Percentiles rank a stretch among this genome's conserved stretches.
Conservation (phyloP, 78 protist species). For the Salpingoeca rosetta region DNA sequence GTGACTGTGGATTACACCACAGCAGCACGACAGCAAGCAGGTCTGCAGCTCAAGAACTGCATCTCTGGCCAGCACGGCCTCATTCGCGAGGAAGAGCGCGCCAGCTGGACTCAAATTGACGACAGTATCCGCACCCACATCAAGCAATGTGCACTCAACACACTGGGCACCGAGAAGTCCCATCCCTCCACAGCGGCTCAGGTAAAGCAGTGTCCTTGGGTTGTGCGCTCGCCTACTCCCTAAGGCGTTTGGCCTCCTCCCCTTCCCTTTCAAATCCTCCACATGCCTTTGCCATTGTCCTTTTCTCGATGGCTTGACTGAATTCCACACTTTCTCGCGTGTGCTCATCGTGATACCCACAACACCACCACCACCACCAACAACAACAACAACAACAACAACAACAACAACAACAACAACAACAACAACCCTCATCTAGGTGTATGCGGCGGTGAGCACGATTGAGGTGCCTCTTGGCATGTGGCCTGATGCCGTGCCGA, state of each 20-base stretch:
- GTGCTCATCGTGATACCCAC: too few relatives aligned
- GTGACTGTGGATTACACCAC: neutral
- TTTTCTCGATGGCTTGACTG: too few relatives aligned
- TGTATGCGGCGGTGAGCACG: neutral
- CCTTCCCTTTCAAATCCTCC: neutral
- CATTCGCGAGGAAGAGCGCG: neutral
- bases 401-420: too few relatives aligned
- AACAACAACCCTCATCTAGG: too few relatives aligned
- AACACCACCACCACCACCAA: too few relatives aligned
- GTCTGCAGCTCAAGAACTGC: neutral
- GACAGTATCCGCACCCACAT: neutral
- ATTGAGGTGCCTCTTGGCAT: neutral
- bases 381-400: too few relatives aligned
- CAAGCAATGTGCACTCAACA: neutral
- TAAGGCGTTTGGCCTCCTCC: neutral
- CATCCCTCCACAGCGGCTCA: neutral
- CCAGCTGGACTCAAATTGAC: neutral
- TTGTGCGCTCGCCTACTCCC: neutral
- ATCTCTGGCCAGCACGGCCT: neutral
- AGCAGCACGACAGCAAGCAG: neutral
- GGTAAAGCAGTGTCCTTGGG: neutral
- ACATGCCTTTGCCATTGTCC: neutral
- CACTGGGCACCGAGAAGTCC: neutral
- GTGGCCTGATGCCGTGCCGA: neutral
- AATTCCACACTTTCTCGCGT: too few relatives aligned